phyloP scores from a whole-genome alignment of 352 stramenopile species.

The Elongisporangium senticosum region DNA sequence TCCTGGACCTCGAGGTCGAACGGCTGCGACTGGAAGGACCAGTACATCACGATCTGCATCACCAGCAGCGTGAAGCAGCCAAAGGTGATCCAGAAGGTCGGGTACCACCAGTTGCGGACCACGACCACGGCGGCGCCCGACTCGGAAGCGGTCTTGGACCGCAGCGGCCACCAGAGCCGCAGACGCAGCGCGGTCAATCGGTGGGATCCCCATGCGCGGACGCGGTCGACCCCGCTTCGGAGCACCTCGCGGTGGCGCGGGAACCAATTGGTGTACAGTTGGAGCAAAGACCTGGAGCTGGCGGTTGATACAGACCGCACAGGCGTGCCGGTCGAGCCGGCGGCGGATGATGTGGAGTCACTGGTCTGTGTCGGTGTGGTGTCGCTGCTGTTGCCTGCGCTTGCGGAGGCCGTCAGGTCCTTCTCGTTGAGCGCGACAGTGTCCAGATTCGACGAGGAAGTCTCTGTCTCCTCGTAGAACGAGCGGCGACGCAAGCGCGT shows the following conservation, averaged over 20 bases:
- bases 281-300: neutral
- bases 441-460: slow-evolving; percentile 17
- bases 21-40: slow-evolving; percentile 38
- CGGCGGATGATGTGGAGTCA: neutral
- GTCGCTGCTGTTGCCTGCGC: neutral
- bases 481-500: slow-evolving; percentile 58
- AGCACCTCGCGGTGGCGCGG: neutral
- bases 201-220: slow-evolving; percentile 9
- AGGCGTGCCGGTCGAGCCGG: neutral
- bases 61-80: slow-evolving; percentile 39
- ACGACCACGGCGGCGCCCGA: slow-evolving; percentile 28
- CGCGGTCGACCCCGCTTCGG: slow-evolving; percentile 5
- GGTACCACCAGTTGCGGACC: slow-evolving; percentile 44
- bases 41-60: slow-evolving; percentile 39
- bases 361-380: neutral
- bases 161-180: slow-evolving; percentile 20
- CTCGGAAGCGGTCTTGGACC: slow-evolving; percentile 11
- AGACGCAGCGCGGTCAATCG: slow-evolving; percentile 3
- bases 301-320: neutral
- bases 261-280: neutral
- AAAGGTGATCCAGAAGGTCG: slow-evolving; percentile 62
- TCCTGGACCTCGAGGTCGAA: slow-evolving; percentile 58
- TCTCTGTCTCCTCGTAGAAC: slow-evolving; percentile 58
- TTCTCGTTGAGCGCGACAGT: slow-evolving; percentile 23
- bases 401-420: slow-evolving; percentile 15